Evolutionary conservation across 805 yeast genomes (phyloP).

Genomic region (Yarrowia sp.): DNA sequence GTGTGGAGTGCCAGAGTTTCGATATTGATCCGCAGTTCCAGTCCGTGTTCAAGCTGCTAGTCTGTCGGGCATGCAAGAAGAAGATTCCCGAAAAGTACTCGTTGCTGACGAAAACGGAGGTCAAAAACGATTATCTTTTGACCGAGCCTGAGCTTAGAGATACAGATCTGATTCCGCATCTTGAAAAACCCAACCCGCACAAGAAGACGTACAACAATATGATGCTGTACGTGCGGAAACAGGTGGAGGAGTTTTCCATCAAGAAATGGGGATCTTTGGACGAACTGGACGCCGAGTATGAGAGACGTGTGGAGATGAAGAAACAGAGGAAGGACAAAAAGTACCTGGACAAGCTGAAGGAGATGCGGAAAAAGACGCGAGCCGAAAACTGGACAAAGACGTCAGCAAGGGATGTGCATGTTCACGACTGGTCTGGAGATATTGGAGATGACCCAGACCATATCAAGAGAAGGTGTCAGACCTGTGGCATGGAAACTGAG

Average conservation of each 20-base stretch:
- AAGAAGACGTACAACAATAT: slow-evolving; percentile 81
- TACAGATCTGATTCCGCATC: slow-evolving; percentile 57
- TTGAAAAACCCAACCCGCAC: slow-evolving; percentile 93
- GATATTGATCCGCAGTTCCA: slow-evolving; percentile 74
- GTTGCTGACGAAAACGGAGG: slow-evolving; percentile 89
- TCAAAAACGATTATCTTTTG: slow-evolving; percentile 83
- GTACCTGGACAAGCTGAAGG: slow-evolving; percentile 71
- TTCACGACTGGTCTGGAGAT: slow-evolving; percentile 42
- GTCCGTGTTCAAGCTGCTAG: slow-evolving; percentile 67
- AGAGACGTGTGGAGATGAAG: slow-evolving; percentile 69
- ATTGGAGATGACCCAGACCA: background rate
- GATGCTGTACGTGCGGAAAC: slow-evolving; percentile 87
- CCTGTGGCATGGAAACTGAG: slow-evolving; percentile 81
- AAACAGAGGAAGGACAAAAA: slow-evolving; percentile 71
- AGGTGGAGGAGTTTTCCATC: slow-evolving; percentile 89
- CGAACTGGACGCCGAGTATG: slow-evolving; percentile 89
- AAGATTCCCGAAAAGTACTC: slow-evolving; percentile 83
- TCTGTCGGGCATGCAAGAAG: slow-evolving; percentile 75
- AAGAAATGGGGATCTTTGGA: slow-evolving; percentile 94
- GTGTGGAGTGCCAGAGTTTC: slow-evolving; percentile 75
- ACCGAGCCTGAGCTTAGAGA: slow-evolving; percentile 93
- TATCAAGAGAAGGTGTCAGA: slow-evolving; percentile 55
- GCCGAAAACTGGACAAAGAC: slow-evolving; percentile 77
- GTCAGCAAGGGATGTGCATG: slow-evolving; percentile 58
- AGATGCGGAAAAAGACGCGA: slow-evolving; percentile 87